Base-by-base conservation (phyloP, 2,329 filamentous ascomycete species). In the Ophiostoma fasciatum region DNA sequence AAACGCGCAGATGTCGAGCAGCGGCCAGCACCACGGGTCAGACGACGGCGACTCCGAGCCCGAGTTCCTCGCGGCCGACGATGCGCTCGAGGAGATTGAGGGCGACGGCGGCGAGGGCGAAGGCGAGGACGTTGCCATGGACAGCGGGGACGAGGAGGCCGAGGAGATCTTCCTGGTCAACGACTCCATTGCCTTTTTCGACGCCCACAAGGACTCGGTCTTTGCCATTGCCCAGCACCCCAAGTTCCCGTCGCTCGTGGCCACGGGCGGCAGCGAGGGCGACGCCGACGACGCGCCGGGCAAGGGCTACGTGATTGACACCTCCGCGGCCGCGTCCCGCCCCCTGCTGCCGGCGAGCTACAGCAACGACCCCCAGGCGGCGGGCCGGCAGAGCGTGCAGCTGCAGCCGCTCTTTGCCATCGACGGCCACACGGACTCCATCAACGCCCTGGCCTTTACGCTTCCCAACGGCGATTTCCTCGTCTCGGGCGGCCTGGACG, bases 171-270 rank as follows among this genome's bases (percentile, higher is more conserved):
- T 73, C 28, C 67, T 96, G 7, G 74, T 90, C 44, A 98, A 96
- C 65, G 88, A 98, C 66, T 92, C 84, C 46, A 67, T 78, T 46
- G 88, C 84, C 41, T 88, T 93, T 64, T 94, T 96, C 52, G 90
- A 96, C 63, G 59, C 62, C 25, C 84, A 94, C 63, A 80, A 76
- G 48, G 85, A 94, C 67, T 87, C 80, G 42, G 81, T 98, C 51
- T 98, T 94, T 64, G 76, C 82, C 59, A 90, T 98, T 54, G 84
- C 88, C 14, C 84, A 94, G 55, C 90, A 98, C 55, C 90, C 90
- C 4, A 63, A 75, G 7, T 68, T 81, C 51, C 74, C 79, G 6
- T 67, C 76, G 15, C 75, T 96, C 41, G 66, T 96, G 41, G 80
- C 87, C 4, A 94, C 90, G 0, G 90, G 90, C 42, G 90, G 87